These are phyloP conservation scores for Sinapis alba DNA, from an alignment of 441 rosid species.

Conservation along the genomic window DNA sequence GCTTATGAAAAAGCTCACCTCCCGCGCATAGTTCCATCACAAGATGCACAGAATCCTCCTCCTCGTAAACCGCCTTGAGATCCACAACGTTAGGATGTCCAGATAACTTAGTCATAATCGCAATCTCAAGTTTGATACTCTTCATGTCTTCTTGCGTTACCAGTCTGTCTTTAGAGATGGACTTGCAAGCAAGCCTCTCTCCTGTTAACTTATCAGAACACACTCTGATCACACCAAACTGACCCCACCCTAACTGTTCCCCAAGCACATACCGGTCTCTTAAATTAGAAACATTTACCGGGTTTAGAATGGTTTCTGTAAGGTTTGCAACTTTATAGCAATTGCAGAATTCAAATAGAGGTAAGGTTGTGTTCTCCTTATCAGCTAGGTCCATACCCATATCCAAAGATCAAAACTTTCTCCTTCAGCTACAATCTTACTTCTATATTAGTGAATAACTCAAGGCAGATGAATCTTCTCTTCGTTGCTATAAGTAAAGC, in stretches of 20 bases:
- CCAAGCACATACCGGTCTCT: conserved; percentile 64
- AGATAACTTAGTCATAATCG: conserved; percentile 70
- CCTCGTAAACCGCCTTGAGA: conserved; percentile 87
- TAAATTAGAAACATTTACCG: conserved; percentile 56
- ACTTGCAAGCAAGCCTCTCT: conserved; percentile 79
- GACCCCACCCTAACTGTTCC: conserved; percentile 80
- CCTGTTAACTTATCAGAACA: conserved; percentile 70
- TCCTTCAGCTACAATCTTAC: conserved; percentile 16
- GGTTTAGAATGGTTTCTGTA: conserved; percentile 53
- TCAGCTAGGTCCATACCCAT: conserved; percentile 58
- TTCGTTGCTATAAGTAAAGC: conserved; percentile 1
- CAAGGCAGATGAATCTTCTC: neutral
- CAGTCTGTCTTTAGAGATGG: conserved; percentile 74
- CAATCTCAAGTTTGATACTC: conserved; percentile 79
- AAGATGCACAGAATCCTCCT: conserved; percentile 72
- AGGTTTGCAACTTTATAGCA: conserved; percentile 58
- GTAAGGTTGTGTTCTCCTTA: conserved; percentile 35
- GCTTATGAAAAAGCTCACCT: conserved; percentile 75
- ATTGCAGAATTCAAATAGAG: conserved; percentile 41
- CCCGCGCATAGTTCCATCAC: conserved; percentile 87
- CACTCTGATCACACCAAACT: conserved; percentile 73
- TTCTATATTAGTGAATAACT: neutral
- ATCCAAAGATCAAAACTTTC: conserved; percentile 12
- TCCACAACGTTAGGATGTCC: conserved; percentile 84
- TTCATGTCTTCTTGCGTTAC: conserved; percentile 56